Base-by-base conservation (phyloP, 305 asterid genomes). In the Fraxinus nigra region DNA sequence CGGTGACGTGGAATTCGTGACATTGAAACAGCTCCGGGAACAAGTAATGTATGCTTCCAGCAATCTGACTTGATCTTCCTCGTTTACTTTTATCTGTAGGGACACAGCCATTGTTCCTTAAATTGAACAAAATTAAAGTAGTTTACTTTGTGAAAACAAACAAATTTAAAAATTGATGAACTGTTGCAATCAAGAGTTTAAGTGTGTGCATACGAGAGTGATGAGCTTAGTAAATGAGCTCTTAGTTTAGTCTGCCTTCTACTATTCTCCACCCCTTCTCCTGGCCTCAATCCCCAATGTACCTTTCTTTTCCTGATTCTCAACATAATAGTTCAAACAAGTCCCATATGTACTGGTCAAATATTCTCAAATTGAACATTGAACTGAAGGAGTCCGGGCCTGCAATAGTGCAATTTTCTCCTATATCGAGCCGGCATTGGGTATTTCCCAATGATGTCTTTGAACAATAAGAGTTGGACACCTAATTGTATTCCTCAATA, bases 1-100 rank as follows among this genome's bases (percentile, higher is more conserved):
- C 80, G 93, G 56, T 18, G 40, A 85, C 80, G 93, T 94, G 26
- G 79, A 79, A 72, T 74, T 51, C 61, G 86, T 91, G 92, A 90
- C 99, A 37, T 26, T 93, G 43, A 90, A 89, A 84, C 95, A 92
- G 89, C 97, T 96, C 75, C 88, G 94, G 73, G 93, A 94, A 82
- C 93, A 91, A 94, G 98, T 94, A 87, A 96, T 93, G 99, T 96
- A 90, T 89, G 97, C 80, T 82, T 80, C 22, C n/a, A 81, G 76
- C 77, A 77, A 85, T 84, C 82, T 81, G 38, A 3, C 43, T 67
- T 73, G 13, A 11, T 85, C 80, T 59, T 82, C 79, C 61, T 67
- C 56, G n/a, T 83, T 76, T 30, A 65, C 7, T 46, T 46, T 2
- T 72, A 72, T 72, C 46, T 72, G 33, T 33, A 33, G 18, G 48